These are phyloP conservation scores for Quercus alba DNA, from an alignment of 306 rosid genomes.

Conservation along the genomic window DNA sequence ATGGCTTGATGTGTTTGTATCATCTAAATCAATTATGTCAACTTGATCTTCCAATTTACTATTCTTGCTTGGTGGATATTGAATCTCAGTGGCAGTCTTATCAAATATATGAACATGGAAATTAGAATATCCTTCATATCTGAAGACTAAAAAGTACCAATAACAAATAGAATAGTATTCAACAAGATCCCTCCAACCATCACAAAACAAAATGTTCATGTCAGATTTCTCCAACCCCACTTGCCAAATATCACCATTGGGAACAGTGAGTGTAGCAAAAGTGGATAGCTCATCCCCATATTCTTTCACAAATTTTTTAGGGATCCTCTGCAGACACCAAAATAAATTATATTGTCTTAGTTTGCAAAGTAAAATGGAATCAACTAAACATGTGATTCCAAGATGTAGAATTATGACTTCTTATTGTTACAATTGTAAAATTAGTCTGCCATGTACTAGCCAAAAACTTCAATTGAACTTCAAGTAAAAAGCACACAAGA, in stretches of 20 bases:
- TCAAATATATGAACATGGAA: slow-evolving; percentile 12
- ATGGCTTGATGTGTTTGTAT: background rate
- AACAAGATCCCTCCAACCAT: slow-evolving; percentile 8
- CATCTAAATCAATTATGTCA: background rate
- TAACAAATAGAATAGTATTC: slow-evolving; percentile 2
- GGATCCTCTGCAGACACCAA: slow-evolving; percentile 6
- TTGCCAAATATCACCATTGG: slow-evolving; percentile 13
- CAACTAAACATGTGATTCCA: no score
- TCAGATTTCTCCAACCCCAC: slow-evolving; percentile 3
- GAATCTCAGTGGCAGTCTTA: slow-evolving; percentile 12
- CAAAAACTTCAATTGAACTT: no score
- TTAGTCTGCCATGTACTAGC: no score
- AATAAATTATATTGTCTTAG: no score
- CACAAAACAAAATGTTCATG: slow-evolving; percentile 3
- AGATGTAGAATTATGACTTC: no score
- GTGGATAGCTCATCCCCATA: slow-evolving; percentile 10
- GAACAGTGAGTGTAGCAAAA: background rate
- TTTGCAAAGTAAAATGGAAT: no score
- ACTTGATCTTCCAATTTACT: background rate
- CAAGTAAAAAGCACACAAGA: no score
- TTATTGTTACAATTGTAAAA: no score
- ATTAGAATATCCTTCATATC: slow-evolving; percentile 5
- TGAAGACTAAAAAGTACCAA: slow-evolving; percentile 19
- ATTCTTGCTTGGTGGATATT: background rate
- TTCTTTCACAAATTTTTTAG: background rate